Percentiles rank a stretch among this genome's conserved stretches.
Conservation (phyloP, 2,329 filamentous ascomycete species). For the Fusarium ramigenum region DNA sequence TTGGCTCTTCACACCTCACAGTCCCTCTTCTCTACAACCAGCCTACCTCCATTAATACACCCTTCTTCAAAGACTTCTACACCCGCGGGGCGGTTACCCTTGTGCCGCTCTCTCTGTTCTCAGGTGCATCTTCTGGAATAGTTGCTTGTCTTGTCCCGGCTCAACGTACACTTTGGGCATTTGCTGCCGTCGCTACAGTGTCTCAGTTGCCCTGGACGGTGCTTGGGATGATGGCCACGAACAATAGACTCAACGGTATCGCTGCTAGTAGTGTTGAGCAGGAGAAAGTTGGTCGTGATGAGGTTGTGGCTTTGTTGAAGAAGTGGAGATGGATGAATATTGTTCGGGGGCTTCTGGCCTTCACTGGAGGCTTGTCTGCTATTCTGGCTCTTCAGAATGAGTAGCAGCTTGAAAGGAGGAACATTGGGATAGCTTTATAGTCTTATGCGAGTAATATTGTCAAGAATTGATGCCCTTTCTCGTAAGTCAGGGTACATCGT, state of each 20-base stretch:
- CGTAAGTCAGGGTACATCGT: not conserved
- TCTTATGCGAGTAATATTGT: not conserved
- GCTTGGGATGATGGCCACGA: constrained; percentile 32
- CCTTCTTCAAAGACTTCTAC: constrained; percentile 35
- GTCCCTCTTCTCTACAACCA: constrained; percentile 29
- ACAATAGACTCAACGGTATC: constrained; percentile 23
- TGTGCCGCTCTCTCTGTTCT: constrained; percentile 20
- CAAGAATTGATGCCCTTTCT: not conserved
- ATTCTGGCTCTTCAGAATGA: constrained; percentile 21
- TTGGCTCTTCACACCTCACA: constrained; percentile 30
- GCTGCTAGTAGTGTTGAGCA: constrained; percentile 11
- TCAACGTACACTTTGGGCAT: constrained; percentile 18
- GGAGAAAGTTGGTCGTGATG: constrained; percentile 18
- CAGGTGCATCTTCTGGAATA: constrained; percentile 19
- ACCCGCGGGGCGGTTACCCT: constrained; percentile 15
- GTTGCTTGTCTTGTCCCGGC: constrained; percentile 27
- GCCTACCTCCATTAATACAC: constrained; percentile 20
- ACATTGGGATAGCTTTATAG: not conserved
- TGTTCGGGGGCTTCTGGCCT: constrained; percentile 23
- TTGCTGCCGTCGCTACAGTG: constrained; percentile 15
- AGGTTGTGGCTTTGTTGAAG: constrained; percentile 22
- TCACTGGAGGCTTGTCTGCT: constrained; percentile 24
- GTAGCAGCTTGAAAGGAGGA: not conserved
- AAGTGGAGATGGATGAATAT: constrained; percentile 36
- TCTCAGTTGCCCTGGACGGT: constrained; percentile 30